Base-by-base conservation (phyloP, 176 grass and related monocot genomes). In the Carex cristatella region DNA sequence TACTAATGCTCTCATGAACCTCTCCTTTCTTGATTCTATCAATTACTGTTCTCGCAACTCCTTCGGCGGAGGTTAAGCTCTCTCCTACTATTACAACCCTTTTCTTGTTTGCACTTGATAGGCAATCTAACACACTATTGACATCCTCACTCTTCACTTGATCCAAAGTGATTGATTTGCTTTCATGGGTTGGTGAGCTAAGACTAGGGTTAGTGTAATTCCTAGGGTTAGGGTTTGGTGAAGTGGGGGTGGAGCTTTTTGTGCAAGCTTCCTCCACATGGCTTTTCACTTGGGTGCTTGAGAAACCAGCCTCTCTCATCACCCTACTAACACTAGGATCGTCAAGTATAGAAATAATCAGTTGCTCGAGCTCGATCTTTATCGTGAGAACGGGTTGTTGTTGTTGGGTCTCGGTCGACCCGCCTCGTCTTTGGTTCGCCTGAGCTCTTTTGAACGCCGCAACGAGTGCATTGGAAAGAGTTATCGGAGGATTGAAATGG, bases 281-380 rank as follows among this genome's bases (percentile, higher is more conserved):
- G 84, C 80, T 89, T 90, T 99, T 99, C 19, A 99, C 86, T 80
- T 94, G 91, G 12, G 91, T 94, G 85, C 93, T 95, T n/a, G 96
- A 95, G 88, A 99, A 95, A 5, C 96, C 96, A 5, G 96, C 96
- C 91, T 99, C 96, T 35, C 87, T 92, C 96, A 99, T 99, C 55
- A 95, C 96, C 77, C 96, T 84, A 87, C 93, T 95, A 31, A 99
- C 90, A 72, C 96, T 95, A 11, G 96, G 96, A 76, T 99, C 96
- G 55, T 99, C 96, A 35, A 99, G 93, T 84, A 99, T 99, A 79
- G 96, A 99, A 69, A 99, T 86, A 30, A 95, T 88, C 81, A 99
- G 91, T 85, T 99, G 90, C 86, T 95, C 96, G 4, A 95, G 90
- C 87, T 95, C 96, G 40, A 99, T 90, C 91, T 95, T 94, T 79